These are phyloP conservation scores for Micractinium conductrix DNA, from an alignment of 139 green algal species.

Conservation along the genomic window DNA sequence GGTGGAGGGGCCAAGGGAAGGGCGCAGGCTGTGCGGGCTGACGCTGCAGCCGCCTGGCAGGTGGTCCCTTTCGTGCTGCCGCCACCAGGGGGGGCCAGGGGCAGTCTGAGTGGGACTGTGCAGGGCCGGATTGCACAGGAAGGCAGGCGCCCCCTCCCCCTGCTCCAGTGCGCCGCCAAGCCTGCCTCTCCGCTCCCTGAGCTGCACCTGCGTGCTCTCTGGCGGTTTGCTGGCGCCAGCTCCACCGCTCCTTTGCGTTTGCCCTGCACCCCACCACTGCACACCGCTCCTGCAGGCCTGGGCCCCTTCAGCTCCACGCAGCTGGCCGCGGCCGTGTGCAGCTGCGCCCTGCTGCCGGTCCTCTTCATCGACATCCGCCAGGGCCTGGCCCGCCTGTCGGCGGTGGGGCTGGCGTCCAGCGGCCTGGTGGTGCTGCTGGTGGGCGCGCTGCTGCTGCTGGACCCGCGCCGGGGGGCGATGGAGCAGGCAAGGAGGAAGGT, in stretches of 20 bases:
- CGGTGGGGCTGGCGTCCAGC: constrained; percentile 41
- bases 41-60: too few species aligned
- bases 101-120: too few species aligned
- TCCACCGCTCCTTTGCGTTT: neutral
- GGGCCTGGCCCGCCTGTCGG: constrained; percentile 46
- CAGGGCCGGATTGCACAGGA: too few species aligned
- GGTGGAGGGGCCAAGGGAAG: too few species aligned
- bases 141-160: too few species aligned
- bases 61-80: too few species aligned
- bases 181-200: too few species aligned
- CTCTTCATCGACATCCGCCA: constrained; percentile 36
- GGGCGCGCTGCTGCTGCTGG: constrained; percentile 32
- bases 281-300: constrained; percentile 10
- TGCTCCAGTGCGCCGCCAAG: too few species aligned
- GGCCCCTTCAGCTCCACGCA: constrained; percentile 26
- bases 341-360: constrained; percentile 30
- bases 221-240: neutral
- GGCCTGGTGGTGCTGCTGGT: constrained; percentile 41
- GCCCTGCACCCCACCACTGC: neutral
- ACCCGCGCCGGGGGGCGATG: constrained; percentile 35
- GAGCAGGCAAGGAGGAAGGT: too few species aligned
- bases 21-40: neutral
- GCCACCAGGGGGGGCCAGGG: too few species aligned
- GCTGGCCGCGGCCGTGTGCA: constrained; percentile 8
- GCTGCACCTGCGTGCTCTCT: too few species aligned